Percentiles rank a stretch among this genome's conserved stretches.
Conservation (phyloP, 2,329 filamentous ascomycete genomes). For the Onygenales sp. region DNA sequence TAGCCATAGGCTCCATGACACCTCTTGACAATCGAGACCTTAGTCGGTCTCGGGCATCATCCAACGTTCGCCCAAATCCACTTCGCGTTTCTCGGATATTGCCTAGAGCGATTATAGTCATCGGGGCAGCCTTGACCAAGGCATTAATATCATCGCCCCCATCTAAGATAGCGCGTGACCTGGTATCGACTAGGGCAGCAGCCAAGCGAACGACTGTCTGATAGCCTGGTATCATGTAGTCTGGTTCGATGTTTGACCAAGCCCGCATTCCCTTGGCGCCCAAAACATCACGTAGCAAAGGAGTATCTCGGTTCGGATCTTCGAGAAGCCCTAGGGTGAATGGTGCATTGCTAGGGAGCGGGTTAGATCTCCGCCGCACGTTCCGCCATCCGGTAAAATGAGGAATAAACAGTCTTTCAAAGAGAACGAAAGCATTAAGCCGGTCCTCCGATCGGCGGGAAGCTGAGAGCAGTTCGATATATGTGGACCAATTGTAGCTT, state of each 20-base stretch:
- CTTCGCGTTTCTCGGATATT: slow-evolving; percentile 27
- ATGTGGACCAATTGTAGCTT: slow-evolving; percentile 70
- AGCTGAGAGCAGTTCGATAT: slow-evolving; percentile 58
- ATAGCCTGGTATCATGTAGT: slow-evolving; percentile 36
- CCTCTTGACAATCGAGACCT: background rate
- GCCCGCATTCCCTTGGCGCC: slow-evolving; percentile 22
- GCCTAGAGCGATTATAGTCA: slow-evolving; percentile 27
- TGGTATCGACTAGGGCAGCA: slow-evolving; percentile 28
- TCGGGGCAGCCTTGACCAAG: slow-evolving; percentile 23
- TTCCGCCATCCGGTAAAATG: slow-evolving; percentile 64
- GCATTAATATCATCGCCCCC: slow-evolving; percentile 21
- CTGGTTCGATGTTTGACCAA: slow-evolving; percentile 29
- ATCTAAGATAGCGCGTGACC: slow-evolving; percentile 24
- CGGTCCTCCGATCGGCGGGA: slow-evolving; percentile 48
- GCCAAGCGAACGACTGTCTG: slow-evolving; percentile 35
- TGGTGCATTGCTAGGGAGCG: slow-evolving; percentile 21
- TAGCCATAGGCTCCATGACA: background rate
- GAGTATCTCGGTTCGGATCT: slow-evolving; percentile 8
- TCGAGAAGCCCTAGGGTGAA: slow-evolving; percentile 25
- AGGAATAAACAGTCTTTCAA: slow-evolving; percentile 69
- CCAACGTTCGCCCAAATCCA: background rate
- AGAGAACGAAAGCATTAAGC: slow-evolving; percentile 55
- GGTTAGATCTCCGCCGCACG: slow-evolving; percentile 24
- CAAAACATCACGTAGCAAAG: slow-evolving; percentile 16
- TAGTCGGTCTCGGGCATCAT: background rate